Base-by-base conservation (phyloP, 345 rosid species). In the Eutrema heterophyllum region DNA sequence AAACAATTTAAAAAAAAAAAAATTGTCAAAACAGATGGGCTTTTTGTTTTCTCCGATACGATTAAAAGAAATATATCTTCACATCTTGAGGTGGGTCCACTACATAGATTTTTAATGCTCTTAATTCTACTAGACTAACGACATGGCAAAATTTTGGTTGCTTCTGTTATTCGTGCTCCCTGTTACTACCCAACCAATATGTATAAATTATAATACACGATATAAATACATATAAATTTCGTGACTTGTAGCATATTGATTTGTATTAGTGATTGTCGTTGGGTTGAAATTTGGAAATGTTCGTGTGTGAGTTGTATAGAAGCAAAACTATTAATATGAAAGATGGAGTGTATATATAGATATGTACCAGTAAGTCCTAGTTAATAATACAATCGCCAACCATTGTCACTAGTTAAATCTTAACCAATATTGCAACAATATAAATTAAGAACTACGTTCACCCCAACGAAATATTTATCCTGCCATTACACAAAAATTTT, bases 301-400 rank as follows among this genome's bases (percentile, higher is more conserved):
- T 1, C 24, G 24, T 21, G 24, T 21, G 24, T 21, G 24, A 21
- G 24, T 21, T 21, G 24, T 21, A 21, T 1, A 21, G 24, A 1
- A 21, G 24, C 24, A 21, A 21, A 21, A 21, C 24, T 21, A 21
- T 21, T 49, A 33, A 68, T 49, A 61, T 14, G 63, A 59, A 16
- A 32, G 63, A 35, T 30, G 14, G 49, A 73, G 72, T 44, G 54
- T 54, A 3, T 40, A 30, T 4, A 12, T 70, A 68, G 76, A 78
- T 70, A 66, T 75, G 12, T 78, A 92, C 98, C 98, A 88, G 81
- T 88, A 90, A n/a, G n/a, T n/a, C n/a, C n/a, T n/a, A n/a, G n/a
- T n/a, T n/a, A 21, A 21, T 21, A 21, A 21, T 21, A 21, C 21
- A 21, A 21, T 21, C 21, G 1, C 21, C 21, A 21, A 21, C 21